Percentiles rank a stretch among this genome's conserved stretches.
Evolutionary conservation across 129 eudicot species (phyloP).

Genomic region (Saussurea involucrata): DNA sequence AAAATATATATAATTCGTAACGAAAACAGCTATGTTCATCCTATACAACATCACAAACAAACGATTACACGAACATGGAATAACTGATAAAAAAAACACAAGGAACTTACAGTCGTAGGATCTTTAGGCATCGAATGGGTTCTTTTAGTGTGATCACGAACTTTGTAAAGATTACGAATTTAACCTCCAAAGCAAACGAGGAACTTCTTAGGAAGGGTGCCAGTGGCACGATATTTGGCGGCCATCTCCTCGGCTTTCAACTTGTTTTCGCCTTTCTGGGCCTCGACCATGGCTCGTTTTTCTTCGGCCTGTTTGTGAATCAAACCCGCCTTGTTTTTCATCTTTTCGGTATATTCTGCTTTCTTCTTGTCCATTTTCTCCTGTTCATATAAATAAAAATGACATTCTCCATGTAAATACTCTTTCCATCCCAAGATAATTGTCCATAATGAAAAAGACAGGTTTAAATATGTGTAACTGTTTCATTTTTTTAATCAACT

Average conservation of each 20-base stretch:
- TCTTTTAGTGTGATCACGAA: not conserved
- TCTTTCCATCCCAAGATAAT: not conserved
- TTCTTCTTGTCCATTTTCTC: constrained; percentile 75
- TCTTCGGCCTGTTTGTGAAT: constrained; percentile 86
- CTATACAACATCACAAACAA: constrained; percentile 29
- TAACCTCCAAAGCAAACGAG: constrained; percentile 64
- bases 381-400: constrained; percentile 39
- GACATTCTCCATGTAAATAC: not conserved
- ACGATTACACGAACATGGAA: constrained; percentile 3
- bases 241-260: constrained; percentile 79
- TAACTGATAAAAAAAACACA: not conserved
- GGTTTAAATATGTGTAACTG: not conserved
- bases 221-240: constrained; percentile 80
- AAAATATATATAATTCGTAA: not conserved
- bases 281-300: constrained; percentile 74
- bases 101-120: constrained; percentile 9
- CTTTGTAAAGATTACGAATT: not conserved
- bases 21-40: constrained; percentile 26
- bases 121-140: not conserved
- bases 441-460: not conserved
- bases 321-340: constrained; percentile 59
- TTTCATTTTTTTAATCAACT: not conserved
- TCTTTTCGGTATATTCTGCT: constrained; percentile 73
- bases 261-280: constrained; percentile 53
- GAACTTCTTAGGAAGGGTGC: constrained; percentile 55